These are phyloP conservation scores for Tubosaeta brunneosetosa DNA, from an alignment of 768 basidiomycete genomes.

Conservation along the genomic window DNA sequence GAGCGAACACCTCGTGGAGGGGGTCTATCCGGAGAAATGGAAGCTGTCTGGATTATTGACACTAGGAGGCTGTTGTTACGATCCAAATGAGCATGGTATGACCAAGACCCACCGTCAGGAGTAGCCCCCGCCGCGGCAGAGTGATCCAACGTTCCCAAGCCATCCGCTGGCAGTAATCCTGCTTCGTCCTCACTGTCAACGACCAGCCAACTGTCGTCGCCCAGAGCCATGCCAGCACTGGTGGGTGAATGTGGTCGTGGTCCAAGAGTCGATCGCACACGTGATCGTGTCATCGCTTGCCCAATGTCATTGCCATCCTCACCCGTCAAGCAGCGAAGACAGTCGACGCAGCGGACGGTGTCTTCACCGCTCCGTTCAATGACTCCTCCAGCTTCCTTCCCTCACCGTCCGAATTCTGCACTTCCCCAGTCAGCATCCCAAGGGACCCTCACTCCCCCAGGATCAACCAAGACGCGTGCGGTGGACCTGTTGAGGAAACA, in stretches of 20 bases:
- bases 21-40: slow-evolving; percentile 13
- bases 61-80: background rate
- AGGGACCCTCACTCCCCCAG: slow-evolving; percentile 25
- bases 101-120: slow-evolving; percentile 9
- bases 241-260: background rate
- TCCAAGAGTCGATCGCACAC: slow-evolving; percentile 13
- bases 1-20: slow-evolving; percentile 6
- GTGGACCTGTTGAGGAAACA: slow-evolving; percentile 79
- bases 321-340: slow-evolving; percentile 16
- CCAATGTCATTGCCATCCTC: slow-evolving; percentile 10
- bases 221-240: slow-evolving; percentile 4
- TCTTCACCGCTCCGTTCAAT: slow-evolving; percentile 45
- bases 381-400: slow-evolving; percentile 29
- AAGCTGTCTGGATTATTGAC: slow-evolving; percentile 19
- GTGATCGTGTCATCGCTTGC: slow-evolving; percentile 22
- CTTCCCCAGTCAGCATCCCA: slow-evolving; percentile 22
- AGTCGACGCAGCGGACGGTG: slow-evolving; percentile 31
- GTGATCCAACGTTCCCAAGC: background rate
- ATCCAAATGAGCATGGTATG: background rate
- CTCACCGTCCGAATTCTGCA: slow-evolving; percentile 13
- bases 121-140: background rate
- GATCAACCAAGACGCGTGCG: slow-evolving; percentile 51
- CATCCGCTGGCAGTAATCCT: background rate
- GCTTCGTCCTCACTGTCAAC: slow-evolving; percentile 45
- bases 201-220: slow-evolving; percentile 39